Evolutionary conservation across 176 grass and related monocot genomes (phyloP).

Genomic region (Sorghum bicolor): Sorghum_bicolor_NCBIv3 NC_012871.2:13605501-13606000

Average conservation of each 20-base stretch:
- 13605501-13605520: conserved; percentile 62
- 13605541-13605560: conserved; percentile 82
- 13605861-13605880: background rate
- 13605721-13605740: background rate
- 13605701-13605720: background rate
- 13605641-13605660: background rate
- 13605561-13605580: conserved; percentile 83
- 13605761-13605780: conserved; percentile 77
- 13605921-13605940: conserved; percentile 77
- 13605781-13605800: conserved; percentile 95
- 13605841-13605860: background rate
- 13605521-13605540: conserved; percentile 78
- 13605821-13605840: conserved; percentile 24
- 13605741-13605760: conserved; percentile 37
- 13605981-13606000: conserved; percentile 70
- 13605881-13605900: background rate
- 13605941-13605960: conserved; percentile 83
- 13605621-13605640: background rate
- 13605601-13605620: background rate
- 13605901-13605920: conserved; percentile 79
- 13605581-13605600: background rate
- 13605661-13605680: background rate
- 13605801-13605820: conserved; percentile 98
- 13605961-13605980: conserved; percentile 82
- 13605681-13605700: background rate